These are phyloP conservation scores for Mrakia gelida DNA, from an alignment of 768 basidiomycete genomes.

Conservation along the genomic window DNA sequence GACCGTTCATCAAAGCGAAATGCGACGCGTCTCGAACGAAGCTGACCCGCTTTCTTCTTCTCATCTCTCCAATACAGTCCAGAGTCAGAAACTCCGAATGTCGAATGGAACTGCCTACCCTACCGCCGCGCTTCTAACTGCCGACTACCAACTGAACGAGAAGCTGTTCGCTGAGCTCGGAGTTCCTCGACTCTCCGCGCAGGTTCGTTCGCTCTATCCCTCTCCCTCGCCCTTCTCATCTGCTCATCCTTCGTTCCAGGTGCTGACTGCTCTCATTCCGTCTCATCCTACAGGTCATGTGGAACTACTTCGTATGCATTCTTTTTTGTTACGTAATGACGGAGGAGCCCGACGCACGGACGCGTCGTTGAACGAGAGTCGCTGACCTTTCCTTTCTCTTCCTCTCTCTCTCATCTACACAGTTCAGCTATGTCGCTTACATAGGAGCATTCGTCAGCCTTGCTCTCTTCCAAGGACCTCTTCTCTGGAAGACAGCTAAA, in stretches of 20 bases:
- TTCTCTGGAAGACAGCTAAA: conserved; percentile 5
- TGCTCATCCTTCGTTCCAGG: not conserved
- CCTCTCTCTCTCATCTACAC: not conserved
- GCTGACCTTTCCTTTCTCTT: not conserved
- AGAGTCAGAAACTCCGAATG: not conserved
- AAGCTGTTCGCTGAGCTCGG: conserved; percentile 13
- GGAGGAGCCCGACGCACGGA: no score
- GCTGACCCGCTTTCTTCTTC: not conserved
- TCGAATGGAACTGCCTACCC: conserved; percentile 9
- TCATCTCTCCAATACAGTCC: not conserved
- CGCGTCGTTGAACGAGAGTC: not conserved
- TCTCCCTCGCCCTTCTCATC: not conserved
- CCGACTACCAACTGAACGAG: not conserved
- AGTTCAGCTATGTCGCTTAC: not conserved
- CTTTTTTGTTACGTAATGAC: no score
- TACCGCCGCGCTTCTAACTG: not conserved
- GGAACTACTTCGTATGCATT: not conserved
- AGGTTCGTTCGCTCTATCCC: not conserved
- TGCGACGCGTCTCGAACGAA: not conserved
- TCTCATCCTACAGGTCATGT: not conserved
- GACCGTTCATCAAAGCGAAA: not conserved
- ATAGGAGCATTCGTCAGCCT: conserved; percentile 6
- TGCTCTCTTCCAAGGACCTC: conserved; percentile 17
- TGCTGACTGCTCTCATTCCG: not conserved
- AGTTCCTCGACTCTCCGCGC: not conserved